Evolutionary conservation across 805 yeast genomes (phyloP), one percentile per base, ranked within the genome.

Genomic region (Metschnikowia sp.): DNA sequence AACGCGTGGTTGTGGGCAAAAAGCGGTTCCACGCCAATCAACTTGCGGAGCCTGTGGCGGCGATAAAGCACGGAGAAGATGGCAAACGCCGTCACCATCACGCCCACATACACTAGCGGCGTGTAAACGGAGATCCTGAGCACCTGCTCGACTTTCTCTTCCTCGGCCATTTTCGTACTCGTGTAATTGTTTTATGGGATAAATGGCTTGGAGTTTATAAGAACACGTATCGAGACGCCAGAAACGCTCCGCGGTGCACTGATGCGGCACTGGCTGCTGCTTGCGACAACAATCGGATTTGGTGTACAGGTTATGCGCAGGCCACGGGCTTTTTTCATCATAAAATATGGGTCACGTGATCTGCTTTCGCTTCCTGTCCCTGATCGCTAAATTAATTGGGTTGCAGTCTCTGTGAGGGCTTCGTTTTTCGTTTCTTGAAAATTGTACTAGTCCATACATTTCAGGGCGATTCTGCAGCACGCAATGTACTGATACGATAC

Each of bases 61-160:
- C 92, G 78, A 64, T 90, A 87, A 45, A 76, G 71, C 37, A 82
- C 74, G 18, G 95, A 81, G 62, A 91, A 91, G 7, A 82, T 68
- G 31, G 82, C 69, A 49, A 91, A 74, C 2, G 91, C 81, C 3
- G 86, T 61, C 38, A 88, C 62, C 52, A 91, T 65, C 30, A 89
- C 78, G 4, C 78, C 82, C 47, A 88, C 83, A 63, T 91, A 91
- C 35, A 86, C 67, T 43, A 91, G 61, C 18, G 97, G 96, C 7
- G 94, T 86, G 48, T 60, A 64, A 18, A 72, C 66, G 32, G 77
- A 72, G 46, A 73, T 64, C 55, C 60, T 60, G 39, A 54, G 51
- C 45, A 71, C 59, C 51, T 60, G 62, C 52, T 62, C 60, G 49
- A 49, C 47, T 40, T 44, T 45, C 39, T 51, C 54, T 40, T 46